Percentiles rank a stretch among this genome's conserved stretches.
These are phyloP conservation scores for Rhynchosporium agropyri DNA, from an alignment of 2,329 filamentous ascomycete genomes.

Conservation along the genomic window DNA sequence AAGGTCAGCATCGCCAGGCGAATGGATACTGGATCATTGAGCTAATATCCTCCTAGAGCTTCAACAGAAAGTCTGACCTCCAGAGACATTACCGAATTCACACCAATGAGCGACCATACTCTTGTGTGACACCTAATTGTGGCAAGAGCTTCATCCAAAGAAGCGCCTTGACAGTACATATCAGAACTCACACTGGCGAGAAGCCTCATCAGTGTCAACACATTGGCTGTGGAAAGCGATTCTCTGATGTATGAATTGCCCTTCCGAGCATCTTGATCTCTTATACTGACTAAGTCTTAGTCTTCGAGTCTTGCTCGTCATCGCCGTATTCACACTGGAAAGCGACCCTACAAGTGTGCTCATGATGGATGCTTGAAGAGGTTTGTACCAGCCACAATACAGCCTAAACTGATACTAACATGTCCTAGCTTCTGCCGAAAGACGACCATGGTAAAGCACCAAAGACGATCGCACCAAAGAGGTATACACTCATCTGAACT, in stretches of 20 bases:
- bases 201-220: constrained; percentile 72
- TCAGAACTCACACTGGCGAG: constrained; percentile 70
- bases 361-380: constrained; percentile 47
- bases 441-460: constrained; percentile 71
- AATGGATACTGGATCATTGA: not conserved
- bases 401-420: constrained; percentile 30
- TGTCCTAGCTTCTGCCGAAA: constrained; percentile 67
- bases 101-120: constrained; percentile 70
- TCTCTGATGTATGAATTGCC: constrained; percentile 58
- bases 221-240: constrained; percentile 66
- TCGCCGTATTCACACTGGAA: constrained; percentile 72
- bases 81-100: constrained; percentile 73
- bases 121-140: constrained; percentile 61
- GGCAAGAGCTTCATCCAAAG: constrained; percentile 73
- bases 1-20: constrained; percentile 51
- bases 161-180: constrained; percentile 71
- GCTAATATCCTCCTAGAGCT: constrained; percentile 53
- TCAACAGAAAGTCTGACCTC: constrained; percentile 72
- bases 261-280: not conserved
- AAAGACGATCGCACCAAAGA: constrained; percentile 62
- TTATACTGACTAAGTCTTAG: constrained; percentile 33
- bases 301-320: constrained; percentile 50
- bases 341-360: constrained; percentile 66
- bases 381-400: constrained; percentile 31
- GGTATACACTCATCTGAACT: constrained; percentile 56